Base-by-base conservation (phyloP, 2,329 filamentous ascomycete genomes). In the Phialocephala subalpina region DNA sequence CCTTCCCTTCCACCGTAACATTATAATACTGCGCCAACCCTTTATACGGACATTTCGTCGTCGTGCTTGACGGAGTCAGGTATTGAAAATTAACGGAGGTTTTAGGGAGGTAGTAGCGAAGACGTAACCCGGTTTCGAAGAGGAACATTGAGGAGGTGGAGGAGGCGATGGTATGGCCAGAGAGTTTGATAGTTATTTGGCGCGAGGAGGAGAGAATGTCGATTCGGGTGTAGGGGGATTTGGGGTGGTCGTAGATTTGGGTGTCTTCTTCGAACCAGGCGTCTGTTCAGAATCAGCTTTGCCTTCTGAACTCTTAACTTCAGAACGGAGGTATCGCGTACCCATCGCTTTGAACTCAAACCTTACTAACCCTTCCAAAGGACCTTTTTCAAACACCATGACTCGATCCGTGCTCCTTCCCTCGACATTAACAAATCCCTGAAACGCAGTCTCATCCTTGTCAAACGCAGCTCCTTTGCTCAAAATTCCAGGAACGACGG, bases 21-120 rank as follows among this genome's bases (percentile, higher is more conserved):
- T 86, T 70, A 69, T 89, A 90, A 53, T 73, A 73, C 63, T 86
- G 81, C 0, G 89, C 89, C 61, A 84, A 81, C 0, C 89, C 89
- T 73, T 92, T 92, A 71, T 92, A 92, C 1, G 90, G 89, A 74
- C 89, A 92, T 60, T 80, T 77, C 0, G 86, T 89, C n/a, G 74
- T 76, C 0, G 84, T 86, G 1, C 78, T 73, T 69, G 86, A 90
- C 0, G 49, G 27, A 8, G 49, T 53, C 4, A 53, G 49, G 49
- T 53, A 53, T 18, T 53, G 12, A 25, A 70, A 60, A 42, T 22
- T 53, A 16, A 61, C 67, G 4, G 66, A 29, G 22, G 55, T 60
- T 12, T 53, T 53, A 14, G 49, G 49, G 11, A 73, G 16, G n/a
- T 91, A 91, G 72, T 85, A 89, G 1, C 89, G 80, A 1, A 83